These are phyloP conservation scores for Pseudogymnoascus sp. DNA, from an alignment of 2,329 filamentous ascomycete species.

Conservation along the genomic window DNA sequence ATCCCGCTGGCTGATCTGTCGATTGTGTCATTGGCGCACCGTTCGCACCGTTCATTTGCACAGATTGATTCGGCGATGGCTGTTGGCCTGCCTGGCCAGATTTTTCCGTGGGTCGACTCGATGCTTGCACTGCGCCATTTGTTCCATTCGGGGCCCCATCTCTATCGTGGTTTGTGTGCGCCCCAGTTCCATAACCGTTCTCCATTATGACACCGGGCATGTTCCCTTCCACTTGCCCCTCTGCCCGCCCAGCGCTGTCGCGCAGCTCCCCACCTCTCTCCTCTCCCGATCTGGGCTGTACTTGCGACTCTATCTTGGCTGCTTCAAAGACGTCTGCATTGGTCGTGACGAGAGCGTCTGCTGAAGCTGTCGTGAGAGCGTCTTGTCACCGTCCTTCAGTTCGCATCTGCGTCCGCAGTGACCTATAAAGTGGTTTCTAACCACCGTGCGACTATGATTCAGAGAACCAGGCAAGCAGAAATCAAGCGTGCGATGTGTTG, in stretches of 20 bases:
- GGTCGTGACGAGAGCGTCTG: conserved; percentile 2
- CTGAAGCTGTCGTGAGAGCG: conserved; percentile 4
- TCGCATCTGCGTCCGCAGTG: background rate
- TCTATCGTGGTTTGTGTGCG: conserved; percentile 50
- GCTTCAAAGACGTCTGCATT: conserved; percentile 11
- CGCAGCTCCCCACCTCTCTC: conserved; percentile 23
- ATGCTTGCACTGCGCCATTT: conserved; percentile 33
- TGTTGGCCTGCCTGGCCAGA: conserved; percentile 14
- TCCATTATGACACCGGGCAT: conserved; percentile 53
- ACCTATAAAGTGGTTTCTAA: background rate
- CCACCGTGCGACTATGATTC: conserved; percentile 5
- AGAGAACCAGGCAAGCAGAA: background rate
- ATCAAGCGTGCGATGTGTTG: background rate
- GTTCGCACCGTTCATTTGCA: conserved; percentile 25
- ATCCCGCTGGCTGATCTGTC: conserved; percentile 16
- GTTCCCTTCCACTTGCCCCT: conserved; percentile 22
- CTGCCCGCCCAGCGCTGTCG: conserved; percentile 23
- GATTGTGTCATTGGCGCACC: conserved; percentile 14
- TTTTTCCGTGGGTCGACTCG: conserved; percentile 19
- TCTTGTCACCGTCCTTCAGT: background rate
- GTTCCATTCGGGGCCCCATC: conserved; percentile 37
- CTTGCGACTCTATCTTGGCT: conserved; percentile 31
- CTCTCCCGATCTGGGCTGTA: conserved; percentile 21
- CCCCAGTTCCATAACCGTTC: conserved; percentile 45
- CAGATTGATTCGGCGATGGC: conserved; percentile 26